Percentiles rank a stretch among this genome's conserved stretches.
phyloP scores from a whole-genome alignment of 148 eudicot species.

The Fallopia convolvulus region DNA sequence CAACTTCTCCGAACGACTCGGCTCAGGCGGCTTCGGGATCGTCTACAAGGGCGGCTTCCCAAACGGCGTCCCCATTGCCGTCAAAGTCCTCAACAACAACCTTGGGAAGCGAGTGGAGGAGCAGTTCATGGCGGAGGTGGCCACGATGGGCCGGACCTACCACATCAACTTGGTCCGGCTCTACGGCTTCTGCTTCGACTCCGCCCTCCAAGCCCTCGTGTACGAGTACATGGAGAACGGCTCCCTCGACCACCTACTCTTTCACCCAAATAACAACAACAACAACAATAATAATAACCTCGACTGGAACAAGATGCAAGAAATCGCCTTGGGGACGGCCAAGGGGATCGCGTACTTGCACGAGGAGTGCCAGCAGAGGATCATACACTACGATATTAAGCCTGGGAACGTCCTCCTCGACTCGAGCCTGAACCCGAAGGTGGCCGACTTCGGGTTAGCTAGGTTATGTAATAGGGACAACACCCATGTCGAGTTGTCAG shows the following conservation, averaged over 20 bases:
- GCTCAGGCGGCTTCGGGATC: conserved; percentile 27
- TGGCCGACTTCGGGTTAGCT: conserved; percentile 27
- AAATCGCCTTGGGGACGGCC: conserved; percentile 26
- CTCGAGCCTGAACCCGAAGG: conserved; percentile 18
- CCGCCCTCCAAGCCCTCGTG: conserved; percentile 24
- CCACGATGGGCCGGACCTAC: conserved; percentile 27
- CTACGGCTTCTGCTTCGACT: conserved; percentile 28
- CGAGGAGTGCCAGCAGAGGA: conserved; percentile 23
- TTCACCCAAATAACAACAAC: neutral
- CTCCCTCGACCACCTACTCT: conserved; percentile 17
- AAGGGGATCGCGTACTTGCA: conserved; percentile 25
- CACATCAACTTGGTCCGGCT: conserved; percentile 27
- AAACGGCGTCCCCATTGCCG: conserved; percentile 18
- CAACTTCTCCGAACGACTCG: conserved; percentile 22
- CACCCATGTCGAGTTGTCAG: conserved; percentile 21
- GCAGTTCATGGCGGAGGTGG: conserved; percentile 34
- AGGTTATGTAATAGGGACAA: conserved; percentile 19
- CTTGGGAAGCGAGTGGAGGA: conserved; percentile 19
- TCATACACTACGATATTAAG: conserved; percentile 29
- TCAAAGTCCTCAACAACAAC: conserved; percentile 22
- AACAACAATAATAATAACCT: neutral
- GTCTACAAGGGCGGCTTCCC: conserved; percentile 28
- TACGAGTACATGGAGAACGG: conserved; percentile 29
- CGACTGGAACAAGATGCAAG: conserved; percentile 9
- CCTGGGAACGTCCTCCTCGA: conserved; percentile 27